Conservation (phyloP, 139 green algal genomes). For the Bryopsis sp. region DNA sequence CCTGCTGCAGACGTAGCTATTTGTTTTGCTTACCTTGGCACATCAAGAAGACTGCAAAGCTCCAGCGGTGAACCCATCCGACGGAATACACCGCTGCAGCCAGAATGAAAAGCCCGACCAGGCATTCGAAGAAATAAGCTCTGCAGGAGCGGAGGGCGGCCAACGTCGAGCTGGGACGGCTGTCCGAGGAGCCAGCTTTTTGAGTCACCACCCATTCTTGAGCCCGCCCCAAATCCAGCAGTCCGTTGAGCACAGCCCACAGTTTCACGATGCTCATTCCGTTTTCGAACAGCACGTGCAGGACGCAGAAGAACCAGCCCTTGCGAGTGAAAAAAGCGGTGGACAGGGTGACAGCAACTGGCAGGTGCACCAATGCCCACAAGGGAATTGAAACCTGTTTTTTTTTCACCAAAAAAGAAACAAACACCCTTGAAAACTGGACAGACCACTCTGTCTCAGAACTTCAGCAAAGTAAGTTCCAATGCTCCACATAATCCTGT, state of each 20-base stretch:
- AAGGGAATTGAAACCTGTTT: conserved; percentile 59
- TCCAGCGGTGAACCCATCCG: conserved; percentile 39
- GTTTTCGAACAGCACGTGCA: conserved; percentile 88
- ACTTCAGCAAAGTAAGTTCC: too few relatives aligned
- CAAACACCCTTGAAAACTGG: too few relatives aligned
- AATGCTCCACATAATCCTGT: too few relatives aligned
- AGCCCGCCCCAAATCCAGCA: conserved; percentile 55
- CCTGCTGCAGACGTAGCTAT: neutral
- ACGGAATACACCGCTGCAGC: conserved; percentile 49
- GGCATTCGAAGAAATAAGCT: conserved; percentile 52
- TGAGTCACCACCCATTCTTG: conserved; percentile 84
- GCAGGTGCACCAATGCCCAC: conserved; percentile 75
- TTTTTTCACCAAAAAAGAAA: neutral
- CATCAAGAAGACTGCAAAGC: conserved; percentile 62
- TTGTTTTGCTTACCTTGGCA: conserved; percentile 33
- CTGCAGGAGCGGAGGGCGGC: conserved; percentile 31
- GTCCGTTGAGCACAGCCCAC: conserved; percentile 56
- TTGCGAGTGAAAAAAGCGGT: conserved; percentile 64
- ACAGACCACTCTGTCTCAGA: conserved; percentile 14
- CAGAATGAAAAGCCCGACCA: conserved; percentile 55
- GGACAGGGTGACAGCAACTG: conserved; percentile 61
- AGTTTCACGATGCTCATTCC: conserved; percentile 80
- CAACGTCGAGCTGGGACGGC: conserved; percentile 28
- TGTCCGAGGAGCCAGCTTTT: conserved; percentile 52
- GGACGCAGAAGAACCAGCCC: conserved; percentile 45